phyloP scores from a whole-genome alignment of 1,284 basidiomycete genomes.

The Ganoderma sp. region DNA sequence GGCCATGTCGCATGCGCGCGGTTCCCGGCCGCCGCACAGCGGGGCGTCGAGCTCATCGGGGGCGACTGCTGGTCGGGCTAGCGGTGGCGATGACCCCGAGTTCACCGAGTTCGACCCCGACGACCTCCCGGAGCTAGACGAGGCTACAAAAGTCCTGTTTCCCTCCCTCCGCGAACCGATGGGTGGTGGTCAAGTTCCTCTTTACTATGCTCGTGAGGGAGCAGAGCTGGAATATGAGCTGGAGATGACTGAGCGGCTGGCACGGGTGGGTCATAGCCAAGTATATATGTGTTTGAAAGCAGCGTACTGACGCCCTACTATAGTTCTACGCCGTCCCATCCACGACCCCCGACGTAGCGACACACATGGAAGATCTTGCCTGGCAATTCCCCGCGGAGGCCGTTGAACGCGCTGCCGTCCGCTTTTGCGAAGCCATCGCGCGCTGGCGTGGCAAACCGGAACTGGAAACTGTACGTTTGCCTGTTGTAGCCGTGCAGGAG shows the following conservation, averaged over 20 bases:
- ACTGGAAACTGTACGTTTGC: constrained; percentile 66
- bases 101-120: constrained; percentile 76
- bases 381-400: constrained; percentile 81
- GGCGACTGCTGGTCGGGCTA: constrained; percentile 22
- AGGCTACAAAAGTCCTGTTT: constrained; percentile 73
- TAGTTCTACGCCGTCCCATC: constrained; percentile 78
- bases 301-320: neutral
- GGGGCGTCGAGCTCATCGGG: constrained; percentile 19
- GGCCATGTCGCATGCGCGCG: constrained; percentile 44
- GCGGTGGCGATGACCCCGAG: constrained; percentile 44
- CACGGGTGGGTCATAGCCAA: constrained; percentile 55
- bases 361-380: constrained; percentile 80
- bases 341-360: constrained; percentile 72
- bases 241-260: constrained; percentile 71
- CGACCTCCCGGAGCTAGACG: constrained; percentile 68
- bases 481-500: neutral
- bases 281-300: neutral
- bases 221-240: constrained; percentile 68
- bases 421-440: constrained; percentile 80
- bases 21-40: constrained; percentile 16
- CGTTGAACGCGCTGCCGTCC: constrained; percentile 75
- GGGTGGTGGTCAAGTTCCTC: constrained; percentile 33
- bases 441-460: constrained; percentile 83
- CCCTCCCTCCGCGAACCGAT: constrained; percentile 54
- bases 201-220: constrained; percentile 41